Evolutionary conservation across 2,329 filamentous ascomycete genomes (phyloP), one percentile per base, ranked within the genome.

Genomic region (Talaromyces piceae): DNA sequence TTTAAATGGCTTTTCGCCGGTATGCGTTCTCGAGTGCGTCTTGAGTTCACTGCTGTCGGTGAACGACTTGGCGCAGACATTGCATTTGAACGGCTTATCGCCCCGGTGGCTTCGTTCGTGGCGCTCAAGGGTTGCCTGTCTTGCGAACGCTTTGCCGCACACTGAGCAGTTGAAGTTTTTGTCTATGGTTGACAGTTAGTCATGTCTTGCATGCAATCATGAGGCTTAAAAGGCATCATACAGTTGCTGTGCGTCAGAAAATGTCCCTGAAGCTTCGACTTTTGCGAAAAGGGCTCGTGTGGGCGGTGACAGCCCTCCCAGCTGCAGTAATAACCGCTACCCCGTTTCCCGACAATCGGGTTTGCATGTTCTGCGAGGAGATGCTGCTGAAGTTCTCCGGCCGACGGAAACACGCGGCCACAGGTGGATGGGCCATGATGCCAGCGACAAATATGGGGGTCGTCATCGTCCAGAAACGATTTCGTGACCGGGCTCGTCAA

Each of bases 11-110:
- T 72, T 72, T 50, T 72, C 69, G 43, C 69, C 69, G 6, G 68
- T 70, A 49, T 72, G 69, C 2, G 67, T 71, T 44, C 69, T 63
- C 39, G 65, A 68, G 55, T 73, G 70, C 1, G 70, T 72, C 69
- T 72, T 73, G 41, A 73, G 58, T 54, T 73, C 70, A 53, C 70
- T 73, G 51, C 70, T 73, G 53, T 73, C 70, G 2, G 70, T 73
- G 27, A 73, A 73, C 11, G 66, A 60, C 53, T 73, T 73, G 12
- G 66, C 67, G 45, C 70, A 73, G 20, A 65, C 58, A 23, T 67
- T 60, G 57, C 70, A 73, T 37, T 60, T 67, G 52, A 70, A 73
- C 1, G 69, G 70, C 51, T 73, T 73, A 54, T 72, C 68, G 16
- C 70, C 70, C 4, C 69, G 67, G 52, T 73, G 70, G 31, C 69